A percentile compares a stretch with the other conserved stretches of the same genome.
Conservation (phyloP, 495 filamentous ascomycete species). For the Endocarpon pusillum region DNA sequence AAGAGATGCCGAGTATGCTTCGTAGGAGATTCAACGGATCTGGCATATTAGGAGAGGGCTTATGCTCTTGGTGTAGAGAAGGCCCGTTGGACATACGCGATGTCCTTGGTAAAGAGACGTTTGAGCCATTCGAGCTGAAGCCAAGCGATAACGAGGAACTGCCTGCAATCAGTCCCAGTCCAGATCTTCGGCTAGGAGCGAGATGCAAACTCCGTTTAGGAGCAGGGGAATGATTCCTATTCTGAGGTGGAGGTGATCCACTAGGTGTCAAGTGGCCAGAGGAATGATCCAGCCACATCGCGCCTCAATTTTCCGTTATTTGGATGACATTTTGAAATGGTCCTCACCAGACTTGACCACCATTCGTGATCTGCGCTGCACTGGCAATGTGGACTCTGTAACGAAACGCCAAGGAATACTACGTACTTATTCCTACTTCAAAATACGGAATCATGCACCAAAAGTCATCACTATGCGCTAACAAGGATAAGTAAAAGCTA, state of each 20-base stretch:
- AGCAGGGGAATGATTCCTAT: slow-evolving; percentile 53
- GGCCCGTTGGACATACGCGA: slow-evolving; percentile 46
- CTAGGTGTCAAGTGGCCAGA: slow-evolving; percentile 52
- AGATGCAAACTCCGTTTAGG: slow-evolving; percentile 45
- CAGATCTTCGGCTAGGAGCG: slow-evolving; percentile 33
- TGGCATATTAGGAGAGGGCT: slow-evolving; percentile 31
- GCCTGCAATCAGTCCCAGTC: slow-evolving; percentile 44
- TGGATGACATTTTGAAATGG: no score
- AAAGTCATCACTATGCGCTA: no score
- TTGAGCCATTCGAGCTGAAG: slow-evolving; percentile 50
- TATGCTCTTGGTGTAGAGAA: slow-evolving; percentile 38
- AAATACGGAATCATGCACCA: no score
- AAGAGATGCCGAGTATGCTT: slow-evolving; percentile 44
- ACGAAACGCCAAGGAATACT: no score
- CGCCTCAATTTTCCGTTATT: slow-evolving; percentile 16
- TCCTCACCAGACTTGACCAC: no score
- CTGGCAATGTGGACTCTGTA: no score
- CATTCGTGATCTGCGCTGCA: no score
- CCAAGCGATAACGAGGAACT: slow-evolving; percentile 50
- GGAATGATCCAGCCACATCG: slow-evolving; percentile 81
- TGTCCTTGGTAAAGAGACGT: slow-evolving; percentile 47
- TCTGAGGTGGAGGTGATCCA: slow-evolving; percentile 37
- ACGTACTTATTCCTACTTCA: no score
- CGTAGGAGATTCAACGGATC: slow-evolving; percentile 62
- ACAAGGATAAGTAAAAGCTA: no score